phyloP scores from a whole-genome alignment of 2,329 filamentous ascomycete genomes.

The Catunica adiposa region DNA sequence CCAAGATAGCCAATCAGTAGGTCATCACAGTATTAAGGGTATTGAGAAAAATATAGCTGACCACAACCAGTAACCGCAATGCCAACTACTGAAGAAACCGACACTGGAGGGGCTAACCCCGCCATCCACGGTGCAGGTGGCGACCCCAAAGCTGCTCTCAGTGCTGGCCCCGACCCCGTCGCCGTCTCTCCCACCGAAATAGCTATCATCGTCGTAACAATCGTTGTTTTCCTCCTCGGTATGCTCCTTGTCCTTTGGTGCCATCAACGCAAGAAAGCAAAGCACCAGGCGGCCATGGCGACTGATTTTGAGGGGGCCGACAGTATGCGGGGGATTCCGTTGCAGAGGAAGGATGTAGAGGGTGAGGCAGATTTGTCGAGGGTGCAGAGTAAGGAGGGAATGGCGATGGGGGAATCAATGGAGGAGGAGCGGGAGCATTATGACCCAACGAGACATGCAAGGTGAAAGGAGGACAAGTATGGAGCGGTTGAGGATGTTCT shows the following conservation, averaged over 20 bases:
- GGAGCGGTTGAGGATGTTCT: background rate
- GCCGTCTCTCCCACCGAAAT: conserved; percentile 13
- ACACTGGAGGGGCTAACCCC: conserved; percentile 9
- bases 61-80: background rate
- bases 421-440: conserved; percentile 10
- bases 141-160: conserved; percentile 14
- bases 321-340: background rate
- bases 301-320: background rate
- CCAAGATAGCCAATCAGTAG: no score
- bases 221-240: conserved; percentile 9
- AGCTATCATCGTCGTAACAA: conserved; percentile 11
- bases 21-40: background rate
- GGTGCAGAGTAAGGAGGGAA: conserved; percentile 6
- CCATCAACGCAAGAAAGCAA: conserved; percentile 11
- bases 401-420: conserved; percentile 5
- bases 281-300: background rate
- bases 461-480: background rate
- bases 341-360: conserved; percentile 5
- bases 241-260: conserved; percentile 14
- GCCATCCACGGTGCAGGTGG: conserved; percentile 12
- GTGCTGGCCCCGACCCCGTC: conserved; percentile 8
- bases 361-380: conserved; percentile 4
- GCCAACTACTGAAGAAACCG: background rate
- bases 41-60: background rate
- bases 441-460: conserved; percentile 11